phyloP scores from a whole-genome alignment of 2,329 filamentous ascomycete genomes.

The Fusarium redolens region DNA sequence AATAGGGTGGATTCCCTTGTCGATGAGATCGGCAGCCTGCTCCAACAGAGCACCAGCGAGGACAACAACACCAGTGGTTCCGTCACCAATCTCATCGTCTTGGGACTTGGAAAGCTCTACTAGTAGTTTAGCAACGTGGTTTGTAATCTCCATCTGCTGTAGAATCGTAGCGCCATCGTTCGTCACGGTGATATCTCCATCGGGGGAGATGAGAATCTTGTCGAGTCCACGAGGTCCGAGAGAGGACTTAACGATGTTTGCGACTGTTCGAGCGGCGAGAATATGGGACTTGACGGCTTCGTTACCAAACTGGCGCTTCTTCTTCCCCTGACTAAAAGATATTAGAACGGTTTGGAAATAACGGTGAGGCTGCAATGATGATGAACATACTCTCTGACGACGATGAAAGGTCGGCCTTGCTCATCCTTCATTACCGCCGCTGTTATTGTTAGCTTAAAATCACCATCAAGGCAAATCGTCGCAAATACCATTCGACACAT shows the following conservation, averaged over 20 bases:
- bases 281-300: constrained; percentile 99
- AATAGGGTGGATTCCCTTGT: constrained; percentile 99
- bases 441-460: constrained; percentile 49
- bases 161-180: constrained; percentile 99
- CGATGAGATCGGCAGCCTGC: constrained; percentile 96
- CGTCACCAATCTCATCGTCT: constrained; percentile 98
- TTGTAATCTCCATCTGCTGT: constrained; percentile 98
- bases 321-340: constrained; percentile 84
- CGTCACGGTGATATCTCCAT: constrained; percentile 98
- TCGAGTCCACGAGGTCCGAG: constrained; percentile 95
- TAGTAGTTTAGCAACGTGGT: constrained; percentile 96
- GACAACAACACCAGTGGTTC: constrained; percentile 97
- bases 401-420: constrained; percentile 95
- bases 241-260: constrained; percentile 97
- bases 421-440: constrained; percentile 93
- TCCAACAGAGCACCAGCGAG: constrained; percentile 94
- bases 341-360: constrained; percentile 33
- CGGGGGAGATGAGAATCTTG: constrained; percentile 98
- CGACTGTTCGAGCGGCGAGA: constrained; percentile 92
- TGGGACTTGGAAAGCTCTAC: constrained; percentile 98
- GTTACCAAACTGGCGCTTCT: constrained; percentile 95
- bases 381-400: constrained; percentile 90
- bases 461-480: constrained; percentile 17
- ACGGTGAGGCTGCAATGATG: constrained; percentile 1
- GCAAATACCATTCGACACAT: constrained; percentile 81